Evolutionary conservation across 2,329 filamentous ascomycete species (phyloP).

Genomic region (Lachnellula hyalina): DNA sequence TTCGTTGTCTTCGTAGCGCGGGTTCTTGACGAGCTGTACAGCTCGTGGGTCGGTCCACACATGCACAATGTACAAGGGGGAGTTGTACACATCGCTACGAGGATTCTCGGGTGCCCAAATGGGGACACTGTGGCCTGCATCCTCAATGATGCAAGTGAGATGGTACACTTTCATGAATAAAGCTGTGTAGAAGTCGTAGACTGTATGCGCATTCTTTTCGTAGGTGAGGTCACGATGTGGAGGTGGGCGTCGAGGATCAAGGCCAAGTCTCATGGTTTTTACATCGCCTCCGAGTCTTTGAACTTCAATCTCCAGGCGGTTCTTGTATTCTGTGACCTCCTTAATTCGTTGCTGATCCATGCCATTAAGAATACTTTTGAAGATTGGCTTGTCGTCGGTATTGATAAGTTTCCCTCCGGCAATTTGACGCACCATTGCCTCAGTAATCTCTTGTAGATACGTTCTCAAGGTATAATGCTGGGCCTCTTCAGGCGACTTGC

Average conservation of each 20-base stretch:
- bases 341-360: constrained; percentile 1
- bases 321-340: constrained; percentile 3
- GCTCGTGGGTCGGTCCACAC: background rate
- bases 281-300: constrained; percentile 5
- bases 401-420: background rate
- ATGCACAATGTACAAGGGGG: background rate
- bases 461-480: constrained; percentile 4
- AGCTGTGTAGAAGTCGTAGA: background rate
- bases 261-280: constrained; percentile 3
- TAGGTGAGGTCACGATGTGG: constrained; percentile 1
- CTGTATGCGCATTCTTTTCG: background rate
- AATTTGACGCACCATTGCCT: constrained; percentile 6
- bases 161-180: background rate
- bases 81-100: background rate
- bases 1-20: constrained; percentile 1
- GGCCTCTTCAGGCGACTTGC: constrained; percentile 2
- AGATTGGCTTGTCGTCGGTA: background rate
- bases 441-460: constrained; percentile 6
- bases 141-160: background rate
- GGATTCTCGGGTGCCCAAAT: background rate
- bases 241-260: background rate
- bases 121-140: background rate
- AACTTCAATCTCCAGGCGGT: constrained; percentile 5
- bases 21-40: background rate
- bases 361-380: background rate